Base-by-base conservation (phyloP, 1,139 yeast genomes). In the Lodderomyces pseudojiufengensis region DNA sequence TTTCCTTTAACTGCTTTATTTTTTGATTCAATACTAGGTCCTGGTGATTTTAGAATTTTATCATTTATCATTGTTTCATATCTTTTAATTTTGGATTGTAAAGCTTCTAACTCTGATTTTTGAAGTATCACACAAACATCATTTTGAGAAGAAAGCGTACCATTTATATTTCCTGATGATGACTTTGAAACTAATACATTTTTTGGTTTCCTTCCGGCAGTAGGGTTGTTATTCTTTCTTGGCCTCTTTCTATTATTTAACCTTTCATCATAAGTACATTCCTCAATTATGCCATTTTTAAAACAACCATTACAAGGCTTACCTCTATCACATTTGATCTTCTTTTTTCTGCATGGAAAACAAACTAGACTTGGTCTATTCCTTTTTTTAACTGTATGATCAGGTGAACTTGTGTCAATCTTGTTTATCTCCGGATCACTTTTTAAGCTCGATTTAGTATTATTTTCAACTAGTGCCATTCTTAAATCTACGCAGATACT, bases 241-340 rank as follows among this genome's bases (percentile, higher is more conserved):
- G 25, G 24, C 13, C 27, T 38, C 28, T 36, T 32, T n/a, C 6
- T 5, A 18, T 18, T 18, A 18, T 15, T 13, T 21, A 35, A 22
- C 27, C 44, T 24, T 22, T 42, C 45, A 28, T 45, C 47, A 31
- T 44, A 43, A 26, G 31, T 22, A 35, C 49, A 47, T 20, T 32
- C 24, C 10, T 36, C 25, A 7, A 31, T 37, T 10, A 39, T 38
- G 12, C 39, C 33, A 14, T 61, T 61, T 41, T 61, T 67, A 29
- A 54, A 54, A 44, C 75, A 69, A n/a, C 63, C 56, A 9, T 61
- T 49, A 41, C 75, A 69, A 3, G 75, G 75, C 27, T 48, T 48
- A 3, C 57, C 64, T 33, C 64, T 54, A 42, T 67, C 70, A 51
- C 75, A 69, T 36, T 63, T 65, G 37, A 67, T 67, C 44, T 69